Base-by-base conservation (phyloP, 202 grass and related monocot genomes). In the Schoenoplectus tabernaemontani region DNA sequence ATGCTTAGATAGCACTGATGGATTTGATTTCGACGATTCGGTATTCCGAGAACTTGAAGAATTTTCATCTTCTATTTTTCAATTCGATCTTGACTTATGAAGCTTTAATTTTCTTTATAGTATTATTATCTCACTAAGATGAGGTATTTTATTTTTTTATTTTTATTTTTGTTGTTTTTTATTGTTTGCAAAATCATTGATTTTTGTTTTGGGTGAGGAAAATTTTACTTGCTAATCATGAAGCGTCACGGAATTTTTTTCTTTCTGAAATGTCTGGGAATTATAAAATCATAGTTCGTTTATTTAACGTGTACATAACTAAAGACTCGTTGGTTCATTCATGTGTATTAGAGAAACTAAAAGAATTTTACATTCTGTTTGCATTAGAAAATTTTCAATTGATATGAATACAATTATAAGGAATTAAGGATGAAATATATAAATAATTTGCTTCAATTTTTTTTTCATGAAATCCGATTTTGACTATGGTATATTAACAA, bases 31-130 rank as follows among this genome's bases (percentile, higher is more conserved):
- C 20, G 91, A 93, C 15, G 85, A 87, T 41, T 67, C 88, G 6
- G 91, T 97, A 77, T 97, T 97, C 69, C 85, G 84, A 43, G 92
- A 95, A 41, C 85, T 95, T 30, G 75, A 82, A 9, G 82, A 85
- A 17, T 91, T 91, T 84, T 57, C 59, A 23, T 86, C 87, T 57
- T 84, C 87, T 53, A 86, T 86, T 67, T 91, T 95, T 78, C 82
- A 86, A 10, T 95, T 88, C 82, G 92, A 89, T 83, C 82, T 94
- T 7, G 92, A 91, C 30, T 69, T 86, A 71, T 95, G 85, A 88
- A 43, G 41, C 2, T 10, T 56, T 72, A 57, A 17, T 64, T 34
- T 16, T 37, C 15, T 26, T 7, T 34, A 64, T 7, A 71, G 19
- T 38, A 26, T 33, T 16, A n/a, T 54, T 58, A 82, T 64, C 9